Conservation (phyloP, 23 red algal species). For the Gracilaria caudata region DNA sequence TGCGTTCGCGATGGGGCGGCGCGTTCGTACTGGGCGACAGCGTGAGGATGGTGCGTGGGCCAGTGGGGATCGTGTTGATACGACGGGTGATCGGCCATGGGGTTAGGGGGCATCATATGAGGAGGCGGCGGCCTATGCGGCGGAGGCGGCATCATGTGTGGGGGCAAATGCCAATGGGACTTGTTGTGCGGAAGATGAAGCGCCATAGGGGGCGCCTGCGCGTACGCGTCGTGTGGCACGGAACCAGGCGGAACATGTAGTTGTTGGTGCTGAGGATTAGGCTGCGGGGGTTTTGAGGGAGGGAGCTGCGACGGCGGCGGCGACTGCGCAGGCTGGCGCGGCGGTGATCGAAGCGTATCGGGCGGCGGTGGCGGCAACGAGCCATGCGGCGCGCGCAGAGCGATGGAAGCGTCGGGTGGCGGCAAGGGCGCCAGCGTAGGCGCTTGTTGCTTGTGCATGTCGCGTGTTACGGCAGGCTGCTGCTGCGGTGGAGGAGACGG, state of each 20-base stretch:
- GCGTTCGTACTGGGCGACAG: conserved; percentile 3
- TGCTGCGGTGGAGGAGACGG: conserved; percentile 3
- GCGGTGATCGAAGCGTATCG: conserved; percentile 2
- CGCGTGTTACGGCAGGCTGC: background rate
- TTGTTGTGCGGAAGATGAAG: background rate
- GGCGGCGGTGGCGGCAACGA: conserved; percentile 10
- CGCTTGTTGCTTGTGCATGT: conserved; percentile 6
- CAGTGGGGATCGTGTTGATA: conserved; percentile 27
- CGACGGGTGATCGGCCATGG: conserved; percentile 6
- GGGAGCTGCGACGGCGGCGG: background rate
- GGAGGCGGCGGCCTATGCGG: background rate
- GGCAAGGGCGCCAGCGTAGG: background rate
- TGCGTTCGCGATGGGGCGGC: background rate
- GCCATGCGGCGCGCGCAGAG: conserved; percentile 6
- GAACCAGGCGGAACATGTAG: conserved; percentile 2
- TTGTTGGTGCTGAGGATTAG: conserved; percentile 18
- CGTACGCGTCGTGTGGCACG: background rate
- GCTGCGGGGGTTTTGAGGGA: background rate
- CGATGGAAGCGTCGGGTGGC: background rate
- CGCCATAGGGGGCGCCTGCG: background rate
- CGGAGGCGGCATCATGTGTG: conserved; percentile 16
- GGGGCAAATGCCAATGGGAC: conserved; percentile 22
- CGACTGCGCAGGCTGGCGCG: background rate
- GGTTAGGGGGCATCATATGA: background rate
- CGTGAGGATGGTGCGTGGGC: conserved; percentile 5